Evolutionary conservation across 2,329 filamentous ascomycete genomes (phyloP).

Genomic region (Penicillium capsulatum): DNA sequence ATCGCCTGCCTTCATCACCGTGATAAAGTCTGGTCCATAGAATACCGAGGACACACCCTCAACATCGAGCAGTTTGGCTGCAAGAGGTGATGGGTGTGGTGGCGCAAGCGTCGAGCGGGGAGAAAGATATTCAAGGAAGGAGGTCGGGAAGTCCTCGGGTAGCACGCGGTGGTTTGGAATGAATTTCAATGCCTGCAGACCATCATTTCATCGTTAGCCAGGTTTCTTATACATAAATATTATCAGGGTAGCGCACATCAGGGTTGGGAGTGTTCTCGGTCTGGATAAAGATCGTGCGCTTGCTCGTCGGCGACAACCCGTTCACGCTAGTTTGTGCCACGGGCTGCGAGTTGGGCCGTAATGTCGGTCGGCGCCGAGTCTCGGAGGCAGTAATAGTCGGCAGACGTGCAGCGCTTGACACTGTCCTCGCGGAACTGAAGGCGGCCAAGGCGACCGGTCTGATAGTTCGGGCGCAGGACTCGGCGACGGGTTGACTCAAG

Average conservation of each 20-base stretch:
- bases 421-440: slow-evolving; percentile 33
- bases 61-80: slow-evolving; percentile 83
- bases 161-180: slow-evolving; percentile 84
- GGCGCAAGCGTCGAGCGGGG: slow-evolving; percentile 83
- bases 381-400: slow-evolving; percentile 49
- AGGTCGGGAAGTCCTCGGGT: slow-evolving; percentile 64
- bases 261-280: slow-evolving; percentile 90
- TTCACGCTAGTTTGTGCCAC: slow-evolving; percentile 36
- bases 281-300: slow-evolving; percentile 92
- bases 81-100: slow-evolving; percentile 85
- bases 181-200: slow-evolving; percentile 72
- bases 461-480: slow-evolving; percentile 28
- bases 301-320: slow-evolving; percentile 38
- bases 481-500: slow-evolving; percentile 19
- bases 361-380: slow-evolving; percentile 43
- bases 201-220: not conserved
- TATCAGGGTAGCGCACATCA: slow-evolving; percentile 55
- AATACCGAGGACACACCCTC: slow-evolving; percentile 95
- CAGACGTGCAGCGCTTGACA: slow-evolving; percentile 44
- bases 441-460: slow-evolving; percentile 29
- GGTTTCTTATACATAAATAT: not conserved
- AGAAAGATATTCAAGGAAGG: slow-evolving; percentile 87
- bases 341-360: slow-evolving; percentile 43
- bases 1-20: slow-evolving; percentile 82
- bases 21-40: slow-evolving; percentile 94